A percentile compares a stretch with the other conserved stretches of the same genome.
Conservation (phyloP, 1,139 yeast genomes). For the Scheffersomyces illinoinensis region DNA sequence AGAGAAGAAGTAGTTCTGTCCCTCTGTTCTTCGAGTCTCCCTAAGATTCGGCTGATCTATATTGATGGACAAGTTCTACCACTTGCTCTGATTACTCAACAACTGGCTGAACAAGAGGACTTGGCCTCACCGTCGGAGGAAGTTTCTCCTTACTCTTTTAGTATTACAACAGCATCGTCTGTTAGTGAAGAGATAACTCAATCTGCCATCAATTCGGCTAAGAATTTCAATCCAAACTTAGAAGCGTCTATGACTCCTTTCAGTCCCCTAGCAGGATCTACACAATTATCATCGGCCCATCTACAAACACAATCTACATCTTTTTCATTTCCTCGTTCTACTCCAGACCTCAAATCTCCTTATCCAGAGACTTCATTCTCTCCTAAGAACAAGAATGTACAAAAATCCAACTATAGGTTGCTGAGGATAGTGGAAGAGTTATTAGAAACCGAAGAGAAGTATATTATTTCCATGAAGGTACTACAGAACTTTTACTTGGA, state of each 20-base stretch:
- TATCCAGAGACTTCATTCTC: slow-evolving; percentile 13
- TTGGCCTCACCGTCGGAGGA: neutral
- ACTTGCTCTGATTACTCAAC: neutral
- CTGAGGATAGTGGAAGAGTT: slow-evolving; percentile 47
- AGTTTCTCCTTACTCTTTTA: neutral
- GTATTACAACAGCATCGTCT: neutral
- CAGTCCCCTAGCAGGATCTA: neutral
- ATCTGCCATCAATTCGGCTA: neutral
- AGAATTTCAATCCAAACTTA: neutral
- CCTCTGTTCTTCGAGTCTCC: neutral
- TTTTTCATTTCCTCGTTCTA: slow-evolving; percentile 3
- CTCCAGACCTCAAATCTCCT: slow-evolving; percentile 11
- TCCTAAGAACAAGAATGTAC: slow-evolving; percentile 5
- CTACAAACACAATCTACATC: neutral
- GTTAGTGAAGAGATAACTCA: neutral
- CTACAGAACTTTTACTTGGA: slow-evolving; percentile 39
- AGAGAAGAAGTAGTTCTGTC: neutral
- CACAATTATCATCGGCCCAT: neutral
- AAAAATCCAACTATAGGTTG: slow-evolving; percentile 21
- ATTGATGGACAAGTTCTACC: neutral
- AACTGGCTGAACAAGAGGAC: neutral
- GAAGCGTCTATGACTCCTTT: neutral
- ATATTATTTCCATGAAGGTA: slow-evolving; percentile 42
- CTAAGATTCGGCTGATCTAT: neutral
- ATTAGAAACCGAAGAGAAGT: slow-evolving; percentile 46